A percentile compares a stretch with the other conserved stretches of the same genome.
These are phyloP conservation scores for Ganoderma boninense DNA, from an alignment of 1,284 basidiomycete species.

Conservation along the genomic window DNA sequence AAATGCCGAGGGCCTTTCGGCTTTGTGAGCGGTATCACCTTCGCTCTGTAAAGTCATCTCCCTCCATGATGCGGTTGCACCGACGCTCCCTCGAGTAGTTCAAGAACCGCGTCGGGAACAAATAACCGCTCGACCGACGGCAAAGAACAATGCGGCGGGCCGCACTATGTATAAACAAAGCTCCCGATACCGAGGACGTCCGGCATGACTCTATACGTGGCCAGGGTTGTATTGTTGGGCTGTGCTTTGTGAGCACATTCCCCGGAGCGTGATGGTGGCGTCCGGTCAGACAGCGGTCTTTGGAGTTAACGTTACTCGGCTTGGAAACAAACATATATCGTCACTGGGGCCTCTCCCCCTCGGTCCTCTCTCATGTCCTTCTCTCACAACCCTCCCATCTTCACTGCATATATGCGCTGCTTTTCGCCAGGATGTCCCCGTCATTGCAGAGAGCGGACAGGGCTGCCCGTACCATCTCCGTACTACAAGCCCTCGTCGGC, in stretches of 20 bases:
- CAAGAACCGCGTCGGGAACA: conserved; percentile 11
- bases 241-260: conserved; percentile 7
- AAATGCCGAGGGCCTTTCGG: neutral
- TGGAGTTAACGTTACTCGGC: conserved; percentile 13
- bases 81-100: neutral
- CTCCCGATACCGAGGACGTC: neutral
- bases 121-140: neutral
- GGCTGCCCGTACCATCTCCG: neutral
- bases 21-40: neutral
- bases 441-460: no score
- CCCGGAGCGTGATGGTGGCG: conserved; percentile 32
- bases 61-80: neutral
- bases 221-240: conserved; percentile 7
- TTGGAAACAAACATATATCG: conserved; percentile 13
- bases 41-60: neutral
- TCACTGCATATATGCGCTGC: conserved; percentile 2
- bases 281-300: conserved; percentile 10
- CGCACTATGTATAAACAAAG: conserved; percentile 5
- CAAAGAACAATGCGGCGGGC: neutral
- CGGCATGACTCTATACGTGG: neutral
- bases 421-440: neutral
- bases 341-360: neutral
- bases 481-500: neutral
- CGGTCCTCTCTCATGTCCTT: neutral
- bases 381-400: neutral